Conservation (phyloP, 164 flowering plant genomes). For the Litsea cubeba region DNA sequence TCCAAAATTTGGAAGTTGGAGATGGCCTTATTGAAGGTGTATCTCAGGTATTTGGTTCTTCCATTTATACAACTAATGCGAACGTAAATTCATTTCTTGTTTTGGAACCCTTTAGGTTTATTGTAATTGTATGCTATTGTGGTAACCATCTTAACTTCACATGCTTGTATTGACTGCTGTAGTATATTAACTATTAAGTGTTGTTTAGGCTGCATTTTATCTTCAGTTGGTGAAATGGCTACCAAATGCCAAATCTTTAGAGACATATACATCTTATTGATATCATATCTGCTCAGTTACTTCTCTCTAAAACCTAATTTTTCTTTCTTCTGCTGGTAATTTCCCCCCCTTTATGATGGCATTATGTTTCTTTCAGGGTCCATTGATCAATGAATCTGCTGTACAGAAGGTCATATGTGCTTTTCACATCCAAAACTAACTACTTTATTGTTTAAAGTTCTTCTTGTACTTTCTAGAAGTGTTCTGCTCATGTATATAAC, state of each 20-base stretch:
- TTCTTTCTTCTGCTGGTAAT: background rate
- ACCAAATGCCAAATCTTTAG: background rate
- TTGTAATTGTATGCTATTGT: background rate
- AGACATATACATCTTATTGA: background rate
- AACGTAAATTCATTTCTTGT: background rate
- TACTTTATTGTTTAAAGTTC: background rate
- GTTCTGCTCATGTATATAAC: background rate
- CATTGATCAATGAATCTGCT: conserved; percentile 91
- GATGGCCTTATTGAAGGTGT: conserved; percentile 87
- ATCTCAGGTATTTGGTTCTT: conserved; percentile 46
- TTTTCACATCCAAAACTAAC: background rate
- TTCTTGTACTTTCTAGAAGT: background rate
- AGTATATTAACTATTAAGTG: background rate
- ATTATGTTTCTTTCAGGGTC: conserved; percentile 56
- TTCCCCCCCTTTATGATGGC: background rate
- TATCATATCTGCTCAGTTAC: background rate
- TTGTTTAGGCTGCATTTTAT: background rate
- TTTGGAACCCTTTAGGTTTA: background rate
- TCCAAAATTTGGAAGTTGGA: conserved; percentile 78
- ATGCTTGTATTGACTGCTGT: background rate
- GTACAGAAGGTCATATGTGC: conserved; percentile 56
- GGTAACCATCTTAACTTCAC: background rate
- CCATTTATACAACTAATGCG: background rate
- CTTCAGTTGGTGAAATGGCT: background rate
- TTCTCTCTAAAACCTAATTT: background rate